Evolutionary conservation across 768 basidiomycete genomes (phyloP), one percentile per base, ranked within the genome.

Genomic region (Suillus clintonianus): DNA sequence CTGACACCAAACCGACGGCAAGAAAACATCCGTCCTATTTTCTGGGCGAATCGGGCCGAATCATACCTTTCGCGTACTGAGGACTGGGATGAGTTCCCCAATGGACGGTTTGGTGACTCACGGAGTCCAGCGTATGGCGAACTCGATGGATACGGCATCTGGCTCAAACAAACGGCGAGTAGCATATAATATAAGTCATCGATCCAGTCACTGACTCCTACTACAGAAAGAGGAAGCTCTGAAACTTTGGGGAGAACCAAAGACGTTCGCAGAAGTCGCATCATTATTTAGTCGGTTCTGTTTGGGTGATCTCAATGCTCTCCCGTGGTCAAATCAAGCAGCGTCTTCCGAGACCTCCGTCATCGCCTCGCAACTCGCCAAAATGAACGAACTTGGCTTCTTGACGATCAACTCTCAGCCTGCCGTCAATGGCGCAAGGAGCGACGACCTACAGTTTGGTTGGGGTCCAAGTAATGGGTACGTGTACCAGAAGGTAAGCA

Each of bases 51-150:
- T 79, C 85, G 97, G 43, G 86, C 95, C 42, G 92, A 95, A 72
- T 97, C 95, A 1, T 99, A 99, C 75, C 82, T 99, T 53, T 93
- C 93, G 9, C 90, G 97, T 60, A 99, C 97, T 15, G 95, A 97
- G 74, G 94, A 97, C 72, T 99, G 97, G 97, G 97, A 99, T 73
- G 97, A 99, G 75, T 99, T 97, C 76, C 97, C 97, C 57, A 99
- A 99, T 75, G 97, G 97, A 61, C 93, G 97, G 68, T 99, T 97
- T 72, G 97, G 97, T 69, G 97, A 99, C 79, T 90, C 96, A 8
- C 87, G 97, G 63, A 94, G 92, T 83, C 97, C 97, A 34, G 97
- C 97, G 15, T 99, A 97, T 68, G 97, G 97, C 71, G 97, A 99
- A 78, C 79, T 99, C 61, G 97, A 99, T 72, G 97, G 97, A 2